Evolutionary conservation across 495 filamentous ascomycete genomes (phyloP).

Genomic region (Jackrogersella minutella): DNA sequence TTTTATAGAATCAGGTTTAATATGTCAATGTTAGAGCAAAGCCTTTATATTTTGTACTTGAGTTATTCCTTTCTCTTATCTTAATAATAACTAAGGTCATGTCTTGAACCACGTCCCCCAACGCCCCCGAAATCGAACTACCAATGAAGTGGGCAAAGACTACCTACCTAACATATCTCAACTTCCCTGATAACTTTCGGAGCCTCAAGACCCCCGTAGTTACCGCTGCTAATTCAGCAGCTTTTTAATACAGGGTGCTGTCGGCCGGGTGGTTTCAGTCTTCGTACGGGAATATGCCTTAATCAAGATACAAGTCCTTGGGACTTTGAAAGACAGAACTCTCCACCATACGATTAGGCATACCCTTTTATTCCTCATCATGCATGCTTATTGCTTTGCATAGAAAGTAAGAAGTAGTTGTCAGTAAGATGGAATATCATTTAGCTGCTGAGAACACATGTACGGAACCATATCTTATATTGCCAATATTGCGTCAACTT

Average conservation of each 20-base stretch:
- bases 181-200: neutral
- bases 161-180: too few relatives aligned
- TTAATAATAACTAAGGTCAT: neutral
- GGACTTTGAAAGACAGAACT: neutral
- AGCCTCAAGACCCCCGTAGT: neutral
- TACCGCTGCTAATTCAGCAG: neutral
- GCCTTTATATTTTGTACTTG: too few relatives aligned
- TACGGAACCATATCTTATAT: slow-evolving; percentile 1
- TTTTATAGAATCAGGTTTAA: too few relatives aligned
- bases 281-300: neutral
- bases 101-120: neutral
- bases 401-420: too few relatives aligned
- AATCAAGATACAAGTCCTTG: slow-evolving; percentile 4
- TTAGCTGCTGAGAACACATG: neutral
- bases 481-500: neutral
- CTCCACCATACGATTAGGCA: neutral
- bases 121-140: too few relatives aligned
- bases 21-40: too few relatives aligned
- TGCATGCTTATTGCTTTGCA: neutral
- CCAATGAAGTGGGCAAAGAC: neutral
- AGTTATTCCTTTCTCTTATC: too few relatives aligned
- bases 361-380: neutral
- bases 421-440: neutral
- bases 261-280: neutral
- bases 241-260: neutral